These are phyloP conservation scores for Calocybe gambosa DNA, from an alignment of 1,284 basidiomycete genomes.

Conservation along the genomic window DNA sequence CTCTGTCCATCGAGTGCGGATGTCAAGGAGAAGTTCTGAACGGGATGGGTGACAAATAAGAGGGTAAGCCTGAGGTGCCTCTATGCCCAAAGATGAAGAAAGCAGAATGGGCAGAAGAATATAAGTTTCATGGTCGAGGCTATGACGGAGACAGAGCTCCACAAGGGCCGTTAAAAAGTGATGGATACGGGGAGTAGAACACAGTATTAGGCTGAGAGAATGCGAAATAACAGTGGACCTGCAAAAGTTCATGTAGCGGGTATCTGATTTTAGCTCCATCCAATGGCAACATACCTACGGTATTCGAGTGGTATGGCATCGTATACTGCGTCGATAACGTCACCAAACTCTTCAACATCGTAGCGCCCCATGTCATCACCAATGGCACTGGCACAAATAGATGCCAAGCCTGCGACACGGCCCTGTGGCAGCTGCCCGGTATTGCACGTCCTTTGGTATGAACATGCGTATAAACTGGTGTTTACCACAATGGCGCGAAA, in stretches of 20 bases:
- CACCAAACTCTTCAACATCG: conserved; percentile 9
- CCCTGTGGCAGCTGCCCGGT: background rate
- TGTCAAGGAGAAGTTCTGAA: conserved; percentile 27
- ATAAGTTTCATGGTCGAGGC: conserved; percentile 37
- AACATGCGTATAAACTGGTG: conserved; percentile 13
- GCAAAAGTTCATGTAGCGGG: background rate
- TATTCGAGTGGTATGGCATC: conserved; percentile 42
- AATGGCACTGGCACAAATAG: conserved; percentile 41
- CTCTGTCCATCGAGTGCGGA: conserved; percentile 21
- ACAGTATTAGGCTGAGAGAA: conserved; percentile 41
- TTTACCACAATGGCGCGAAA: conserved; percentile 42
- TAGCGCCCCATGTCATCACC: conserved; percentile 37
- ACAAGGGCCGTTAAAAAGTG: conserved; percentile 43
- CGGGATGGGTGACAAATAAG: conserved; percentile 38
- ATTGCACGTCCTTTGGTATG: background rate
- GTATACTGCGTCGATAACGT: conserved; percentile 39
- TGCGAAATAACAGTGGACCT: conserved; percentile 47
- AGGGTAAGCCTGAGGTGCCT: conserved; percentile 16
- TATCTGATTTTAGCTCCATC: conserved; percentile 1
- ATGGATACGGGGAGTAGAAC: conserved; percentile 37
- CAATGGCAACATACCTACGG: conserved; percentile 34
- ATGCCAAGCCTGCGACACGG: conserved; percentile 33
- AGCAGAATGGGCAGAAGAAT: conserved; percentile 23
- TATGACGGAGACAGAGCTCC: conserved; percentile 36
- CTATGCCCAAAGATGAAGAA: conserved; percentile 25